Evolutionary conservation across 2,329 filamentous ascomycete species (phyloP).

Genomic region (Penicillium sp.): DNA sequence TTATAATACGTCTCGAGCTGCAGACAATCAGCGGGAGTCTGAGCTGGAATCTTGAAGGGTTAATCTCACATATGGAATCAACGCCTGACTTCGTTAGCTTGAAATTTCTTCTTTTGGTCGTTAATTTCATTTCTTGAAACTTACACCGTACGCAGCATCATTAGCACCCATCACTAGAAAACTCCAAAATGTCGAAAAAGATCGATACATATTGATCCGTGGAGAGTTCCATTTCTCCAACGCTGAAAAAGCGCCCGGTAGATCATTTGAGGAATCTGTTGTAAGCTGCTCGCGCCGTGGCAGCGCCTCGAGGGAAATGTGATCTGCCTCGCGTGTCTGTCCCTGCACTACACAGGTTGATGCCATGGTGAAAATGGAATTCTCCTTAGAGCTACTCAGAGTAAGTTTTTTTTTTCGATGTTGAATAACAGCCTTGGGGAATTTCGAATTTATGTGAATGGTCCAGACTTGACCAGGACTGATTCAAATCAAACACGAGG

Average conservation of each 20-base stretch:
- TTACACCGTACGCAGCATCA: conserved; percentile 60
- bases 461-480: neutral
- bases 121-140: conserved; percentile 18
- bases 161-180: conserved; percentile 61
- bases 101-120: neutral
- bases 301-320: conserved; percentile 16
- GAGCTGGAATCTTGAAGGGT: neutral
- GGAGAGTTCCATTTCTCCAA: conserved; percentile 51
- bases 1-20: conserved; percentile 50
- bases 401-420: too few relatives aligned
- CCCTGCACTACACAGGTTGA: conserved; percentile 11
- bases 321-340: conserved; percentile 7
- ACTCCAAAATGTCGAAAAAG: conserved; percentile 58
- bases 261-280: neutral
- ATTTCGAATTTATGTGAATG: neutral
- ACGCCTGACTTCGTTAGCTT: conserved; percentile 34
- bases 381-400: too few relatives aligned
- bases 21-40: neutral
- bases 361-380: conserved; percentile 7
- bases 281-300: conserved; percentile 5
- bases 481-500: neutral
- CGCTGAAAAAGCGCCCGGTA: neutral
- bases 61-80: conserved; percentile 54
- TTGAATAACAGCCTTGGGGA: neutral
- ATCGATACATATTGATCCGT: conserved; percentile 49